Base-by-base conservation (phyloP, 352 stramenopile genomes). In the Phytophthora pluvialis region DNA sequence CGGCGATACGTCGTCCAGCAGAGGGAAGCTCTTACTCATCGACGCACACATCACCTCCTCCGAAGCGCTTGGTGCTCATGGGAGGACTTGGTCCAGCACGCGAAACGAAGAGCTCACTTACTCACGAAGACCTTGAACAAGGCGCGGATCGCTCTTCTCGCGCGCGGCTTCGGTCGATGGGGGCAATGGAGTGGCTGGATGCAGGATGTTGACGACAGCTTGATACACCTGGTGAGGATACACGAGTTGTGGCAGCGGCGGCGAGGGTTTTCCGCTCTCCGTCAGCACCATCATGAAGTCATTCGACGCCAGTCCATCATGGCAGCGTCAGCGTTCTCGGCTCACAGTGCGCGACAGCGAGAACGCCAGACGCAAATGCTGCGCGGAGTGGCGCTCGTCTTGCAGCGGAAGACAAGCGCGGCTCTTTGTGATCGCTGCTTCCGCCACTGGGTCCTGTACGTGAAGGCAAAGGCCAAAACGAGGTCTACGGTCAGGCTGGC, bases 251-350 rank as follows among this genome's bases (percentile, higher is more conserved):
- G 56, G 57, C 66, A 53, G 8, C 33, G 62, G 53, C 66, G 58
- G 3, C 48, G 48, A 55, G 58, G 65, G 1, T 53, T 81, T 16
- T 31, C 52, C 48, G 53, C 52, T n/a, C 65, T 73, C 35, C 60
- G 60, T n/a, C 53, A 54, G 16, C 62, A 74, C 31, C 60, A 68
- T 0, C 62, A 74, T 15, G 56, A 65, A 15, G 57, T 12, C 0
- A 52, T 63, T 43, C 75, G 72, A 25, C 64, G 60, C 15, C 73
- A 83, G 48, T 85, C 71, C 5, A 65, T 85, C 52, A 52, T 75
- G 43, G 46, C 70, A 12, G 67, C 64, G 10, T 47, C 45, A 5
- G 45, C 69, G 10, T 45, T 81, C 42, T 73, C 60, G 3, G 60
- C 62, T 0, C 71, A 88, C 35, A 70, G 60, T 18, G 49, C 70